Evolutionary conservation across 352 stramenopile genomes (phyloP).

Genomic region (Heterotrichella gracilis): DNA sequence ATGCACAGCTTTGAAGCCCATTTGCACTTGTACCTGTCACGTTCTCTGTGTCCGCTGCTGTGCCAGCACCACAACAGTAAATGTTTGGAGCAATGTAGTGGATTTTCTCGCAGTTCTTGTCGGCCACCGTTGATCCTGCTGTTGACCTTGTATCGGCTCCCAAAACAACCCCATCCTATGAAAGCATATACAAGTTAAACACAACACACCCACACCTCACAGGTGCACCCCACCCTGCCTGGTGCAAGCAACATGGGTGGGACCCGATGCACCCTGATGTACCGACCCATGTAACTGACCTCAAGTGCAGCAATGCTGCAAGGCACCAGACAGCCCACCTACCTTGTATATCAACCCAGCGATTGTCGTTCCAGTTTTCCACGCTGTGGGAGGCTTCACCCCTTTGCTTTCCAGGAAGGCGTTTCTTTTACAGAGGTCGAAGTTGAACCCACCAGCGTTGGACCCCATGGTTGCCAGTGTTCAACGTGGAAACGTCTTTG

Average conservation of each 20-base stretch:
- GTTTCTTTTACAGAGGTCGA: constrained; percentile 61
- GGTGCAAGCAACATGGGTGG: too few species aligned
- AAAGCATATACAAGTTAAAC: too few species aligned
- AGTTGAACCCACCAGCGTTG: constrained; percentile 41
- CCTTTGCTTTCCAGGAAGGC: constrained; percentile 35
- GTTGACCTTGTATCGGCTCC: constrained; percentile 84
- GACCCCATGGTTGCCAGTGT: background rate
- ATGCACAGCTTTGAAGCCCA: constrained; percentile 18
- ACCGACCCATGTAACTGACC: too few species aligned
- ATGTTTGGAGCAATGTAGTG: constrained; percentile 96
- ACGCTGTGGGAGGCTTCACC: constrained; percentile 27
- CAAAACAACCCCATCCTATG: constrained; percentile 72
- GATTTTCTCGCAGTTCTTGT: constrained; percentile 99
- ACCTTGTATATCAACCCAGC: constrained; percentile 72
- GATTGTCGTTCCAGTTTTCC: constrained; percentile 84
- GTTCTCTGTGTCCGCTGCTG: constrained; percentile 80
- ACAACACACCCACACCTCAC: too few species aligned
- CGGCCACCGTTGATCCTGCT: constrained; percentile 53
- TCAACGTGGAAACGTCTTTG: too few species aligned
- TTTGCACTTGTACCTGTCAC: constrained; percentile 36
- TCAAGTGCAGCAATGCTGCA: too few species aligned
- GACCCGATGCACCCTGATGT: too few species aligned
- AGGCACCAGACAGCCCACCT: too few species aligned
- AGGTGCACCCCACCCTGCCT: too few species aligned
- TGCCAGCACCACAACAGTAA: constrained; percentile 85